Conservation (phyloP, 1,284 basidiomycete species). For the Irpex rosettiformis region DNA sequence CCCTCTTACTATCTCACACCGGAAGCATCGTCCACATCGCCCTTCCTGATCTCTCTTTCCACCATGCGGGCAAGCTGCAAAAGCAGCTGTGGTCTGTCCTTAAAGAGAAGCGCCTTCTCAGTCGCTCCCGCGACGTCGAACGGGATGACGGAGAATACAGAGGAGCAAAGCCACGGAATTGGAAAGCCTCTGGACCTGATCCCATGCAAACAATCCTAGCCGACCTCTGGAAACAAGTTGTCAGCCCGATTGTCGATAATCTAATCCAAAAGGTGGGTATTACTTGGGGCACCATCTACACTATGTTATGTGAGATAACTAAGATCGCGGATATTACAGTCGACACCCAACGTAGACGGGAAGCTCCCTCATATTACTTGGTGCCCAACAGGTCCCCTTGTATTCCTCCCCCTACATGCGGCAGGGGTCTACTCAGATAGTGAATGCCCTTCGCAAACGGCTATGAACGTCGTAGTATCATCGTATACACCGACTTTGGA, state of each 20-base stretch:
- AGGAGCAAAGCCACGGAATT: not conserved
- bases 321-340: too few species aligned
- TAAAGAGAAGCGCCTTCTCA: not conserved
- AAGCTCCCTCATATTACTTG: not conserved
- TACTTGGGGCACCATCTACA: too few species aligned
- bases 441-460: not conserved
- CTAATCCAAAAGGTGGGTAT: too few species aligned
- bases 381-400: not conserved
- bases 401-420: not conserved
- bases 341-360: too few species aligned
- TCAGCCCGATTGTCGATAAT: not conserved
- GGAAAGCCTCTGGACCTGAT: too few species aligned
- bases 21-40: not conserved
- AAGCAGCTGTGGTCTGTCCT: not conserved
- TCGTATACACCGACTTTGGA: not conserved
- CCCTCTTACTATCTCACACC: not conserved
- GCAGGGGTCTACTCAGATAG: not conserved
- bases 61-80: not conserved
- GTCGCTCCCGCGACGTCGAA: not conserved
- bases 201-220: not conserved
- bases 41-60: not conserved
- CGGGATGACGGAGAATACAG: not conserved
- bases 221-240: not conserved
- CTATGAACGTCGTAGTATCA: not conserved
- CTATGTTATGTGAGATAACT: too few species aligned